Conservation (phyloP, 148 eudicot genomes). For the Camellia lanceoleosa region DNA sequence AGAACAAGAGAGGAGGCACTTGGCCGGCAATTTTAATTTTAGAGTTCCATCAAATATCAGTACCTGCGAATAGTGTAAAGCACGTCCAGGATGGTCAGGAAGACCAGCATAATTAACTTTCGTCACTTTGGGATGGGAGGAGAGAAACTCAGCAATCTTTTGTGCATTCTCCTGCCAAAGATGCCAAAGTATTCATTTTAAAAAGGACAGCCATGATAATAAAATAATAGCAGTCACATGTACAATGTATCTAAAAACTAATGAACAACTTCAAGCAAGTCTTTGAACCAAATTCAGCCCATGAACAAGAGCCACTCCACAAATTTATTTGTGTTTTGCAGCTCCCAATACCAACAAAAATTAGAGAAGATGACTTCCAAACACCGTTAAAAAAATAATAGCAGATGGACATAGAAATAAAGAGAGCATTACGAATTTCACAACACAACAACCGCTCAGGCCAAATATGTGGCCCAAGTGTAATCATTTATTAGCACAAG, state of each 20-base stretch:
- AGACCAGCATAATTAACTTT: conserved; percentile 95
- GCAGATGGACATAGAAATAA: neutral
- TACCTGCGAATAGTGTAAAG: conserved; percentile 92
- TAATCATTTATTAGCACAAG: neutral
- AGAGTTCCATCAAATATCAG: neutral
- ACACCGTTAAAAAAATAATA: neutral
- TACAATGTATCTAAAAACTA: neutral
- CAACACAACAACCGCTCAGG: neutral
- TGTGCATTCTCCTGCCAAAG: conserved; percentile 82
- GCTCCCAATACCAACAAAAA: neutral
- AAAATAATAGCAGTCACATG: neutral
- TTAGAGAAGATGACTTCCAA: neutral
- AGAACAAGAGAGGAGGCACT: neutral
- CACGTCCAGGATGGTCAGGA: conserved; percentile 81
- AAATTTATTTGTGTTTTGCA: neutral
- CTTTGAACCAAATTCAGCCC: too few species aligned
- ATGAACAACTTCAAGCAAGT: neutral
- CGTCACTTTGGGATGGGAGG: conserved; percentile 81
- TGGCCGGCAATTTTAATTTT: neutral
- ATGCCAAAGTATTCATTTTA: neutral
- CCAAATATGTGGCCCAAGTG: neutral
- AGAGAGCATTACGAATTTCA: neutral
- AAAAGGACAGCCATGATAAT: neutral
- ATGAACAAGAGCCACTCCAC: neutral
- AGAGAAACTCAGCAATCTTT: conserved; percentile 90